Evolutionary conservation across 139 green algal species (phyloP).

Genomic region (Closterium sp.): DNA sequence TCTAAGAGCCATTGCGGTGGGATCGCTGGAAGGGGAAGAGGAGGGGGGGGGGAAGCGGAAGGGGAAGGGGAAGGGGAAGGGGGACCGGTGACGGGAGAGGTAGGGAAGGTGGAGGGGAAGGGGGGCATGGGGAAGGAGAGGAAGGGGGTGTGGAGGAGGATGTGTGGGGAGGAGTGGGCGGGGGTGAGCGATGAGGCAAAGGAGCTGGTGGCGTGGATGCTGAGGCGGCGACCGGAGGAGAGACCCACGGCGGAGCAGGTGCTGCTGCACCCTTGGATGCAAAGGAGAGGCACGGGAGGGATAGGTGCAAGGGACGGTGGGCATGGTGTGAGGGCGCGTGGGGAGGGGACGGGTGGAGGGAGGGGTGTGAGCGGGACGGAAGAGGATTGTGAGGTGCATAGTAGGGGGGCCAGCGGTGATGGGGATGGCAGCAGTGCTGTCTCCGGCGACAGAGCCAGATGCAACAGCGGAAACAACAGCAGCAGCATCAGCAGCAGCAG

Average conservation of each 20-base stretch:
- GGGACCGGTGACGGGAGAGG: neutral
- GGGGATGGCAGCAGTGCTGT: neutral
- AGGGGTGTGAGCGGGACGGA: neutral
- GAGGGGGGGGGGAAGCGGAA: neutral
- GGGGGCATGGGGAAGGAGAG: neutral
- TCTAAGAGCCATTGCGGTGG: neutral
- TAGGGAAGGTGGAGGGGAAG: neutral
- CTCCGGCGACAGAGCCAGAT: neutral
- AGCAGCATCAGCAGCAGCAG: neutral
- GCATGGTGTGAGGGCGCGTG: neutral
- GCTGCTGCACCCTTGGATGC: conserved; percentile 78
- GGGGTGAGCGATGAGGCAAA: neutral
- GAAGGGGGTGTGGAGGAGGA: neutral
- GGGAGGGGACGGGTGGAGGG: neutral
- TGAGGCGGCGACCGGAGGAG: neutral
- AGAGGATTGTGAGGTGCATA: neutral
- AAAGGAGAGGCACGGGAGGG: neutral
- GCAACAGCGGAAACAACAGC: neutral
- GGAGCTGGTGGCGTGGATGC: conserved; percentile 1
- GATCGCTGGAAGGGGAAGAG: neutral
- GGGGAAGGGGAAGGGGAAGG: neutral
- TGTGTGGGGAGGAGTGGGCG: neutral
- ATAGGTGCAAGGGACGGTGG: neutral
- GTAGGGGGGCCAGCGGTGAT: neutral
- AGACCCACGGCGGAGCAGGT: neutral